Evolutionary conservation across 169 alveolate species (phyloP).

Genomic region (Fabrea salina): DNA sequence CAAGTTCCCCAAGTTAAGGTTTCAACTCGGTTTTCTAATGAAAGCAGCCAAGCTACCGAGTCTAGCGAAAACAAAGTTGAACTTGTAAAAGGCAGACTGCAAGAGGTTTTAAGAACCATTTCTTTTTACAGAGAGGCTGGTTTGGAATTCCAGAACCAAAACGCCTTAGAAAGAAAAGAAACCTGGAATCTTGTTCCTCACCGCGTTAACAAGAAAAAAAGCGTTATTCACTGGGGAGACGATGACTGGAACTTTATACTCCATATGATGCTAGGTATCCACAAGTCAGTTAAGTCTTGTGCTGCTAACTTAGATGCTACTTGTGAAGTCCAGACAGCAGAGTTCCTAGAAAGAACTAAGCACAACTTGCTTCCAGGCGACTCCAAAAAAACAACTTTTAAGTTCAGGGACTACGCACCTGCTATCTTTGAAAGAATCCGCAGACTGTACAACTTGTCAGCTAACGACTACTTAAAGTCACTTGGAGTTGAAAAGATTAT

Average conservation of each 20-base stretch:
- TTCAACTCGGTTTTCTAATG: no score
- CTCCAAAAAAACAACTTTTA: slow-evolving; percentile 50
- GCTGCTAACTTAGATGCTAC: neutral
- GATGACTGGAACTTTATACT: slow-evolving; percentile 16
- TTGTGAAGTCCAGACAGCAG: neutral
- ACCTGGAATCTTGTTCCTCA: no score
- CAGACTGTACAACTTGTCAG: slow-evolving; percentile 56
- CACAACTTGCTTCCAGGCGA: slow-evolving; percentile 13
- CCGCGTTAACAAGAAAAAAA: no score
- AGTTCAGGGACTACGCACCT: slow-evolving; percentile 77
- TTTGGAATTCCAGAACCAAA: no score
- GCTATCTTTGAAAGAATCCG: slow-evolving; percentile 72
- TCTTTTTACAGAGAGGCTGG: no score
- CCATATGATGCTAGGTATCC: slow-evolving; percentile 31
- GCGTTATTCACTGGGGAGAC: slow-evolving; percentile 15
- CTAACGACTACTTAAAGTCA: slow-evolving; percentile 71
- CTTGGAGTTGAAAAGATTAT: slow-evolving; percentile 83
- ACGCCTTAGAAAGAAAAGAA: no score
- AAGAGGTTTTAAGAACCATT: neutral
- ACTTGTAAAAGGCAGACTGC: neutral
- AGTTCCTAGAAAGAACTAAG: neutral
- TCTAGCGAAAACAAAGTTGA: neutral
- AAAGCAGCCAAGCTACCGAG: no score
- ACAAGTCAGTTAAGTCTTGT: slow-evolving; percentile 7
- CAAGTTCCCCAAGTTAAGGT: no score